Base-by-base conservation (phyloP, 768 basidiomycete genomes). In the Suillus lakei region DNA sequence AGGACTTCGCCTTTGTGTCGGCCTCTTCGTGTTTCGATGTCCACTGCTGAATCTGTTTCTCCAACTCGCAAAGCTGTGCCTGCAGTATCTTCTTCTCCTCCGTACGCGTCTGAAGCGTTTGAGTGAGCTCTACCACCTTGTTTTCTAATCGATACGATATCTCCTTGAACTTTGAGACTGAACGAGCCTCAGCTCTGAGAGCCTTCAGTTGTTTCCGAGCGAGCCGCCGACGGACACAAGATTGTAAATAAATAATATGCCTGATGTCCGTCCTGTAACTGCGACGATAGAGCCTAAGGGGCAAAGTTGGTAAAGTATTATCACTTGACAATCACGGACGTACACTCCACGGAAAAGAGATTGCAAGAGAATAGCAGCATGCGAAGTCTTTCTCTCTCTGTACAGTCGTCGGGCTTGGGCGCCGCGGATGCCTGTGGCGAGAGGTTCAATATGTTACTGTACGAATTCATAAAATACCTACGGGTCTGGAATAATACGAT, bases 101-200 rank as follows among this genome's bases (percentile, higher is more conserved):
- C 3, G 91, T 96, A 55, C 97, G 90, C 73, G 85, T 90, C 78
- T 98, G 98, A 15, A 99, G 85, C 18, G 82, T 88, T 76, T 99
- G 98, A 0, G 98, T 99, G 67, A 99, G 91, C 75, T 99, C 97
- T 65, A 99, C 95, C 51, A 99, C 98, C 81, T 99, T 99, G 85
- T 99, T 99, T 82, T 99, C 98, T 63, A 99, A 85, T 70, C 88
- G 89, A 74, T 99, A 99, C 0, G 97, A 98, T 69, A 97, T 98
- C 80, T 98, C 96, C 81, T 98, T 98, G 88, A 97, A 98, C 75
- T 96, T 98, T 70, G 93, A 92, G 34, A 96, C 96, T 2, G 98
- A 99, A 60, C 96, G 94, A 7, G 98, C 98, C 78, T 99, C 98
- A 9, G 90, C 86, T 73, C 86, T 91, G 68, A 99, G 87, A 12